Percentiles rank a stretch among this genome's conserved stretches.
Evolutionary conservation across 345 rosid species (phyloP).

Genomic region (Noccaea caerulescens): DNA sequence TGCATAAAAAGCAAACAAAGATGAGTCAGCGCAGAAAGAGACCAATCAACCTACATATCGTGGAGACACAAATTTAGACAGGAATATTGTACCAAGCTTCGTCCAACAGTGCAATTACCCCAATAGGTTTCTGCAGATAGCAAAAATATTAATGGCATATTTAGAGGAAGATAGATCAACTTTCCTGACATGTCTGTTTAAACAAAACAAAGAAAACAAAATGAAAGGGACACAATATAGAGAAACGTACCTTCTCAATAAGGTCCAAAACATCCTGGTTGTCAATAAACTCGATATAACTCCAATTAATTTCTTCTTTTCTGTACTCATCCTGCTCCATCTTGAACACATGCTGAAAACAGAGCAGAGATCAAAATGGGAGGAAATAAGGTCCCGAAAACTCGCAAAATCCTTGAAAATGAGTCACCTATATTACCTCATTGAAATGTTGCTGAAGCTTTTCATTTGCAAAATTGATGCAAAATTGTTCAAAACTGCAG

Average conservation of each 20-base stretch:
- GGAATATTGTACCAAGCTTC: slow-evolving; percentile 87
- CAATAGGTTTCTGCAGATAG: slow-evolving; percentile 93
- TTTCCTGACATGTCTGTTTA: slow-evolving; percentile 7
- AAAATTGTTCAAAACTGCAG: slow-evolving; percentile 96
- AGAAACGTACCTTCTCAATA: slow-evolving; percentile 82
- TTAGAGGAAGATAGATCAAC: slow-evolving; percentile 29
- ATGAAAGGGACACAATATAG: slow-evolving; percentile 22
- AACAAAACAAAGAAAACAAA: slow-evolving; percentile 2
- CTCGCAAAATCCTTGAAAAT: slow-evolving; percentile 8
- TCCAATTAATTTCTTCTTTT: slow-evolving; percentile 97
- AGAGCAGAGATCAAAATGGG: slow-evolving; percentile 17
- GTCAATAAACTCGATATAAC: slow-evolving; percentile 97
- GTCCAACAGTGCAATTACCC: slow-evolving; percentile 91
- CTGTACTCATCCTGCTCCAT: slow-evolving; percentile 98
- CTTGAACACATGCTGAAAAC: slow-evolving; percentile 95
- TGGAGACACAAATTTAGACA: slow-evolving; percentile 24
- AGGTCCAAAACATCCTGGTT: slow-evolving; percentile 97
- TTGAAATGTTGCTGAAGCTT: slow-evolving; percentile 99
- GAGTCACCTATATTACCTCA: slow-evolving; percentile 60
- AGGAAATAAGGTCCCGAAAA: slow-evolving; percentile 20
- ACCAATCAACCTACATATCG: background rate
- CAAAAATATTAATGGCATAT: slow-evolving; percentile 26
- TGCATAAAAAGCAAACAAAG: slow-evolving; percentile 61
- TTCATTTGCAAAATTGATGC: slow-evolving; percentile 98
- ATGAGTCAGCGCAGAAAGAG: slow-evolving; percentile 42